Conservation (phyloP, 495 filamentous ascomycete genomes). For the Neurospora sp. region DNA sequence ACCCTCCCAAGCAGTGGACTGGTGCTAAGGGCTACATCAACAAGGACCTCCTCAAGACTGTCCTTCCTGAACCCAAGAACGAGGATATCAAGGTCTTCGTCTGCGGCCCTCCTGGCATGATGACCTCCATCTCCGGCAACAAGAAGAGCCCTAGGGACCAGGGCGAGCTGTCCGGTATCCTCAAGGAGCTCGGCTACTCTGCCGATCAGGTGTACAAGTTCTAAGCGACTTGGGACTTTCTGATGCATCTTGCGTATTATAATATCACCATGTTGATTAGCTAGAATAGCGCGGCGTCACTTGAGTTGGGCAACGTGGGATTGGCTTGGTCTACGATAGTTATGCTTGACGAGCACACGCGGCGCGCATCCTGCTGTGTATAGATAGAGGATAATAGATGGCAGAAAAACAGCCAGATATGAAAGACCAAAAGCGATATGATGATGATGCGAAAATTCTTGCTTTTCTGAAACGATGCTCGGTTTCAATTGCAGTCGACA, state of each 20-base stretch:
- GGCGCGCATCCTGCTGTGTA: neutral
- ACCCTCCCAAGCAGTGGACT: conserved; percentile 71
- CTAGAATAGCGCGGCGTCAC: neutral
- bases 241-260: neutral
- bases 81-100: conserved; percentile 89
- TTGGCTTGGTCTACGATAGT: neutral
- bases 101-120: conserved; percentile 84
- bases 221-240: conserved; percentile 26
- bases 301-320: neutral
- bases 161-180: conserved; percentile 72
- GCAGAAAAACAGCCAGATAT: neutral
- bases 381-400: neutral
- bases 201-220: conserved; percentile 98
- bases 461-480: neutral
- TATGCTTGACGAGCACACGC: neutral
- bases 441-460: neutral
- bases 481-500: neutral
- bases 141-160: conserved; percentile 90
- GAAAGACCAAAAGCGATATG: neutral
- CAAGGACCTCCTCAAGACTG: conserved; percentile 86
- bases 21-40: conserved; percentile 67
- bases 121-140: conserved; percentile 79
- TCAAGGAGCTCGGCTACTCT: conserved; percentile 85
- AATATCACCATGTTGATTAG: neutral
- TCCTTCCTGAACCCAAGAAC: conserved; percentile 77